phyloP scores from a whole-genome alignment of 2,329 filamentous ascomycete species.

The Grosmannia huntii region DNA sequence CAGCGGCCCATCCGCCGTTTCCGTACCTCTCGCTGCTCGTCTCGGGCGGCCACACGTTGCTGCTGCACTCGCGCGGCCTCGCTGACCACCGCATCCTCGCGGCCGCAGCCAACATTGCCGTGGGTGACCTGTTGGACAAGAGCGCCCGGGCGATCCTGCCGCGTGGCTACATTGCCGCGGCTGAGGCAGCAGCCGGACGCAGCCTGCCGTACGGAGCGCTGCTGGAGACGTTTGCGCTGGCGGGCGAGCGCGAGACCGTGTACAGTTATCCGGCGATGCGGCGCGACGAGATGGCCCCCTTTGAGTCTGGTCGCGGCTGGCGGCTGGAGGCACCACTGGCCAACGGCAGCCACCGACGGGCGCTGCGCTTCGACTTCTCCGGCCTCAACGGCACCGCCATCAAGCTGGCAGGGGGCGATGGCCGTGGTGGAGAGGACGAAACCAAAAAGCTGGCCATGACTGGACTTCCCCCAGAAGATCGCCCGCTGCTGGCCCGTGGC shows the following conservation, averaged over 20 bases:
- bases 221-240: constrained; percentile 75
- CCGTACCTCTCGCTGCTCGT: constrained; percentile 83
- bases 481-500: constrained; percentile 55
- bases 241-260: constrained; percentile 19
- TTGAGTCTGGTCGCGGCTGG: constrained; percentile 40
- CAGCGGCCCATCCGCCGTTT: constrained; percentile 34
- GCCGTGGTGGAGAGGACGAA: neutral
- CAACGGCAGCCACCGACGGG: constrained; percentile 28
- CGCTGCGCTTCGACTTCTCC: constrained; percentile 61
- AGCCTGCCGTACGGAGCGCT: constrained; percentile 69
- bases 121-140: constrained; percentile 87
- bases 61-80: constrained; percentile 60
- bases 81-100: constrained; percentile 63
- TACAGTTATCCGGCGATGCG: constrained; percentile 49
- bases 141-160: constrained; percentile 67
- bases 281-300: constrained; percentile 40
- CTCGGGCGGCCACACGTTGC: constrained; percentile 83
- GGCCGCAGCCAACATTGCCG: constrained; percentile 63
- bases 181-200: constrained; percentile 18
- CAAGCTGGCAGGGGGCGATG: constrained; percentile 14
- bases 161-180: constrained; percentile 34
- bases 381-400: constrained; percentile 48
- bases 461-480: constrained; percentile 42
- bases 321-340: constrained; percentile 52
- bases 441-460: constrained; percentile 11